Base-by-base conservation (phyloP, 371 early-diverging fungal species). In the Apophysomyces elegans region DNA sequence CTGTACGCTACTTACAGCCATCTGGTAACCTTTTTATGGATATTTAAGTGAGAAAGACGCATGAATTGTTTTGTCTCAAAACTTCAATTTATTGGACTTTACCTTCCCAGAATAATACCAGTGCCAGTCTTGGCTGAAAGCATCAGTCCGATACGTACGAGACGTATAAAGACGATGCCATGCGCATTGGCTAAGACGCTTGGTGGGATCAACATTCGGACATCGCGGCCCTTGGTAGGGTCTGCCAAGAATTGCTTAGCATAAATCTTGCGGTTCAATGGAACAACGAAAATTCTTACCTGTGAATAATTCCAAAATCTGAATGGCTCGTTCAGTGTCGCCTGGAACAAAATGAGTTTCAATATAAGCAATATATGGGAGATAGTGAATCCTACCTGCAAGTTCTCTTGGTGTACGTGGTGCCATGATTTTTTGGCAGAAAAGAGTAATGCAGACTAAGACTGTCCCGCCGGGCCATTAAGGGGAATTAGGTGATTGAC, bases 31-130 rank as follows among this genome's bases (percentile, higher is more conserved):
- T 71, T 59, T n/a, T 57, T 21, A 46, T n/a, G 2, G 37, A 61
- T 12, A 5, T 18, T n/a, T 14, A 12, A 7, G 32, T 32, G 41
- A 37, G 37, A 16, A 37, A 13, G 37, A 21, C 37, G 26, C 37
- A 56, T 26, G 16, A 60, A 8, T 56, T 26, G 58, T 35, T 38
- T 6, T 59, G 32, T 26, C 32, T 26, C 2, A 26, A 26, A 26
- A 26, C 2, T 26, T 26, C 32, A 26, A 26, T 26, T 2, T 26
- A 26, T 26, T 26, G 32, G 2, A 26, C 32, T 32, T 65, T 69
- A 75, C 80, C 80, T 67, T 65, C 75, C 80, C 58, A 80, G 75
- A 43, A 80, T 77, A 35, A 80, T 67, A 16, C 80, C 80, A 4
- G 71, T 77, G 14, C 80, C 80, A 37, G 61, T 59, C 46, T 73